Base-by-base conservation (phyloP, 2,329 filamentous ascomycete species). In the Westerdykella ornata region DNA sequence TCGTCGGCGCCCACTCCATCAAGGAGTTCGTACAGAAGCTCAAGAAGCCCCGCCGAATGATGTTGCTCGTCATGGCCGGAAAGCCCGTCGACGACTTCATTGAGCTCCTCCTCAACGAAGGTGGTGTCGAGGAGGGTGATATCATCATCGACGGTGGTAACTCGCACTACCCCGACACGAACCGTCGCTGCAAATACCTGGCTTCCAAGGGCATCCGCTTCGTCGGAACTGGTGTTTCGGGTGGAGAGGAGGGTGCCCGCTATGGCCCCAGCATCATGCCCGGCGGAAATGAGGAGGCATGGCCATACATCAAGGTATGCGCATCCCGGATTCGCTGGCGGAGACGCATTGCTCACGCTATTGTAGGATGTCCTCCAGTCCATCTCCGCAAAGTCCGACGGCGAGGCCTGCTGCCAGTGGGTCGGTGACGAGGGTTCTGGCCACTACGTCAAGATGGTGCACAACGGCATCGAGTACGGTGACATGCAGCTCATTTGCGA, bases 381-480 rank as follows among this genome's bases (percentile, higher is more conserved):
- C 76, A 95, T 98, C 68, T 80, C 92, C 52, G 92, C 92, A 71
- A 97, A 98, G 82, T 94, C 86, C 71, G 90, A 96, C 65, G 84
- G 83, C 63, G 92, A 98, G 80, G 75, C 92, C 54, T 98, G 92
- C 82, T 98, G 92, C 68, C 92, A 98, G 74, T 98, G 92, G 92
- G 92, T 98, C 62, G 92, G 92, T 76, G 92, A 97, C 74, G 88
- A 97, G 72, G 92, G 92, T 81, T 87, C 92, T 74, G 92, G 92
- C 62, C 92, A 98, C 83, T 98, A 96, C 79, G 90, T 98, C 78
- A 98, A 98, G 86, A 98, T 98, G 92, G 92, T 98, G 52, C 92
- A 98, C 84, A 98, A 98, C 75, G 92, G 92, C 80, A 98, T 98
- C 63, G 92, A 98, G 77, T 98, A 98, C 70, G 92, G 92, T 82